Base-by-base conservation (phyloP, 1,284 basidiomycete genomes). In the Cutaneotrichosporon mucoides region DNA sequence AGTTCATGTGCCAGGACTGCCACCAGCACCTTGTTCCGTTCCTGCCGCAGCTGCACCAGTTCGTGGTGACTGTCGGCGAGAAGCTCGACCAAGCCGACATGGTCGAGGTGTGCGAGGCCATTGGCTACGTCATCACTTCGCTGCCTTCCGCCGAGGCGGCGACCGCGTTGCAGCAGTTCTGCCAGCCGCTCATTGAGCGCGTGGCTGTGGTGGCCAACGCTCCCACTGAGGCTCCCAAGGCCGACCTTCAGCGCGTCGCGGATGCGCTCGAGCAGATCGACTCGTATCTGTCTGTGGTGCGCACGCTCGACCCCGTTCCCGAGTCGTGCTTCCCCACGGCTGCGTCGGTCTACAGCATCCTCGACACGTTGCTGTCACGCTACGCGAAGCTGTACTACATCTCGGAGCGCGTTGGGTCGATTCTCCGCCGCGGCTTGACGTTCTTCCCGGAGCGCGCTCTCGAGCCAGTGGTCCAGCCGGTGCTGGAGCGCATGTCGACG, bases 1-100 rank as follows among this genome's bases (percentile, higher is more conserved):
- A 93, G 75, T 98, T 90, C 77, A 82, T 99, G 62, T 99, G 96
- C 79, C 90, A 96, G 76, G 96, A 99, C 77, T 99, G 96, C 80
- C 89, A 87, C 80, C 82, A 91, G 85, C 94, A 98, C 77, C 83
- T 99, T 36, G 86, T 93, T 16, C 87, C 94, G 13, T 96, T 91
- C 79, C 81, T 99, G 37, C 89, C 92, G 0, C 92, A 94, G 60
- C 82, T 99, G 2, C 90, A 97, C 76, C 84, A 86, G 0, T 99
- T 99, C 81, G 82, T 96, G 58, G 84, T 83, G 41, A 85, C 87
- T 0, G 85, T 89, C 33, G 90, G 90, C 49, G 72, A 77, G 41
- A 90, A 89, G 73, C 81, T 99, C 42, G 81, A 82, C 11, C 90
- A 93, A 71, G 89, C 93, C 45, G 96, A 99, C 75, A 85, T 88